Conservation (phyloP, 1,284 basidiomycete genomes). For the Amylostereum areolatum region DNA sequence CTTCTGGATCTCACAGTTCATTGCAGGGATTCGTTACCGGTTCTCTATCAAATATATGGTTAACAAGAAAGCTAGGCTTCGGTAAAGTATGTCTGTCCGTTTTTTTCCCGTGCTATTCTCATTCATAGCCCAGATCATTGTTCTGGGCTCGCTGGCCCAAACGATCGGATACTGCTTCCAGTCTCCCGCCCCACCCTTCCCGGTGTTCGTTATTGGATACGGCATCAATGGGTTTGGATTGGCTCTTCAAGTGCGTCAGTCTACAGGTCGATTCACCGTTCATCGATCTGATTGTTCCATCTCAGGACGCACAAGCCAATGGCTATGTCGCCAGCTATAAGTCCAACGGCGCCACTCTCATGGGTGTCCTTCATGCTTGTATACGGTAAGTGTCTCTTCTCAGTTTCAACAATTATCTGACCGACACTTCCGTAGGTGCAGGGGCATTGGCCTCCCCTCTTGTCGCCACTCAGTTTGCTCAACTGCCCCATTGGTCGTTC, state of each 20-base stretch:
- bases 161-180: slow-evolving; percentile 46
- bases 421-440: slow-evolving; percentile 30
- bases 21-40: slow-evolving; percentile 40
- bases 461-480: slow-evolving; percentile 57
- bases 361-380: slow-evolving; percentile 58
- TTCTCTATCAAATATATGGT: slow-evolving; percentile 40
- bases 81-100: slow-evolving; percentile 36
- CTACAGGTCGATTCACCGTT: neutral
- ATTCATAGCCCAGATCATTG: slow-evolving; percentile 14
- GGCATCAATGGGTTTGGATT: slow-evolving; percentile 60
- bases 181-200: slow-evolving; percentile 58
- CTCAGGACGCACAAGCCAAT: slow-evolving; percentile 50
- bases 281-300: neutral
- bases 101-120: neutral
- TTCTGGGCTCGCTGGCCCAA: slow-evolving; percentile 27
- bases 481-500: slow-evolving; percentile 48
- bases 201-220: slow-evolving; percentile 52
- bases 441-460: slow-evolving; percentile 60
- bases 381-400: slow-evolving; percentile 19
- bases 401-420: neutral
- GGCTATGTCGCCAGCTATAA: slow-evolving; percentile 46
- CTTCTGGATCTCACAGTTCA: no score
- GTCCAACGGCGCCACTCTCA: slow-evolving; percentile 41
- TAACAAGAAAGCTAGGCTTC: slow-evolving; percentile 49
- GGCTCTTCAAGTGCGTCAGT: slow-evolving; percentile 37